These are phyloP conservation scores for Mycena polygramma DNA, from an alignment of 768 basidiomycete genomes.

Conservation along the genomic window DNA sequence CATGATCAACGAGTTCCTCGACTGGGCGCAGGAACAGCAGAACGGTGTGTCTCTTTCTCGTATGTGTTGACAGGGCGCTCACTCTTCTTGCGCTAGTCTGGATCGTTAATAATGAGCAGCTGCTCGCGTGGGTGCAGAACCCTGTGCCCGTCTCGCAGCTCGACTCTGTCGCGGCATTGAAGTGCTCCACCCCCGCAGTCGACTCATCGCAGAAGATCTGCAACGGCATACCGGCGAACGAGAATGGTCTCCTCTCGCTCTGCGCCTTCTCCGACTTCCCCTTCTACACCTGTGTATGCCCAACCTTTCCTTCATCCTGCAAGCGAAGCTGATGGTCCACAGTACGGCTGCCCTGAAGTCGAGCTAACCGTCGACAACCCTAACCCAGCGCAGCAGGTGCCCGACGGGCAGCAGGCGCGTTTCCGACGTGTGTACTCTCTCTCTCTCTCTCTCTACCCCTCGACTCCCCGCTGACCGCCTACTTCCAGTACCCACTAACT, in stretches of 20 bases:
- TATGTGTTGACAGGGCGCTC: slow-evolving; percentile 50
- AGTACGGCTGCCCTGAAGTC: slow-evolving; percentile 81
- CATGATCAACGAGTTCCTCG: slow-evolving; percentile 85
- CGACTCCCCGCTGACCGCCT: background rate
- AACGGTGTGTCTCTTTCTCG: slow-evolving; percentile 58
- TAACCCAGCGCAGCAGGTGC: slow-evolving; percentile 71
- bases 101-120: slow-evolving; percentile 79
- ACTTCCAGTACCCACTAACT: slow-evolving; percentile 73
- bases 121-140: slow-evolving; percentile 80
- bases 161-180: slow-evolving; percentile 62
- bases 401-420: slow-evolving; percentile 60
- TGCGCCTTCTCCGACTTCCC: slow-evolving; percentile 83
- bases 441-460: background rate
- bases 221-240: slow-evolving; percentile 80
- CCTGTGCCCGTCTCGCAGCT: slow-evolving; percentile 77
- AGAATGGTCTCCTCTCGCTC: slow-evolving; percentile 68
- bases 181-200: slow-evolving; percentile 75
- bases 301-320: slow-evolving; percentile 56
- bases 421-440: slow-evolving; percentile 62
- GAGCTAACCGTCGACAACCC: slow-evolving; percentile 71
- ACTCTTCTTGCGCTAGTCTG: slow-evolving; percentile 64
- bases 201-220: slow-evolving; percentile 71
- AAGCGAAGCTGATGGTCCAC: background rate
- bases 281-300: slow-evolving; percentile 77
- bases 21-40: slow-evolving; percentile 82